phyloP scores from a whole-genome alignment of 805 yeast genomes.

The Metschnikowia aberdeeniae region DNA sequence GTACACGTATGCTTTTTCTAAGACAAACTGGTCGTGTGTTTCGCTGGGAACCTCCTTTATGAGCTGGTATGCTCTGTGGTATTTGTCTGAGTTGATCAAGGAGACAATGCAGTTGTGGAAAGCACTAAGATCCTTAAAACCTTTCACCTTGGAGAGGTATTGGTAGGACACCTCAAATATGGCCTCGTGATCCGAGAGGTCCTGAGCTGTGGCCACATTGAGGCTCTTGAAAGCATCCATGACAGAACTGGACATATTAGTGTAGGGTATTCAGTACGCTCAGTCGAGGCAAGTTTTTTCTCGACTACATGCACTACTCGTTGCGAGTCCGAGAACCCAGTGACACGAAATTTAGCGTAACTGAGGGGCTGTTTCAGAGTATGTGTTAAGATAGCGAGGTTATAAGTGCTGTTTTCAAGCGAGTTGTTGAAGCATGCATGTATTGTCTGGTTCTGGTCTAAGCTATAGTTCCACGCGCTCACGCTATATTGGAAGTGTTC shows the following conservation, averaged over 20 bases:
- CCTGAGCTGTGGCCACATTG: slow-evolving; percentile 27
- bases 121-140: slow-evolving; percentile 33
- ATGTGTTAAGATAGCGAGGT: no score
- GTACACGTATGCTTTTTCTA: slow-evolving; percentile 57
- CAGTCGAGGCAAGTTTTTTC: slow-evolving; percentile 6
- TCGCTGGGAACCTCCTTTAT: slow-evolving; percentile 38
- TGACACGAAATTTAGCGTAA: no score
- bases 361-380: no score
- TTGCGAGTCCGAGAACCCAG: background rate
- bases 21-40: slow-evolving; percentile 30
- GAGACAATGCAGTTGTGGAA: slow-evolving; percentile 49
- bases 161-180: slow-evolving; percentile 39
- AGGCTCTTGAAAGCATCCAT: slow-evolving; percentile 39
- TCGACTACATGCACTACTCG: slow-evolving; percentile 10
- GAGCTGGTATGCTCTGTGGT: slow-evolving; percentile 43
- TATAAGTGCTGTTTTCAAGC: no score
- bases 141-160: slow-evolving; percentile 35
- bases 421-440: no score
- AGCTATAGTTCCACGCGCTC: no score
- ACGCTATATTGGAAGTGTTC: background rate
- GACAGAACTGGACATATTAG: slow-evolving; percentile 35
- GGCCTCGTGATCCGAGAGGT: slow-evolving; percentile 30
- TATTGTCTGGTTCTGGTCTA: no score
- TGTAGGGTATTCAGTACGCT: background rate
- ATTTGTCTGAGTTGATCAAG: slow-evolving; percentile 56